These are phyloP conservation scores for Saturnispora mendoncae DNA, from an alignment of 805 yeast genomes.

Conservation along the genomic window DNA sequence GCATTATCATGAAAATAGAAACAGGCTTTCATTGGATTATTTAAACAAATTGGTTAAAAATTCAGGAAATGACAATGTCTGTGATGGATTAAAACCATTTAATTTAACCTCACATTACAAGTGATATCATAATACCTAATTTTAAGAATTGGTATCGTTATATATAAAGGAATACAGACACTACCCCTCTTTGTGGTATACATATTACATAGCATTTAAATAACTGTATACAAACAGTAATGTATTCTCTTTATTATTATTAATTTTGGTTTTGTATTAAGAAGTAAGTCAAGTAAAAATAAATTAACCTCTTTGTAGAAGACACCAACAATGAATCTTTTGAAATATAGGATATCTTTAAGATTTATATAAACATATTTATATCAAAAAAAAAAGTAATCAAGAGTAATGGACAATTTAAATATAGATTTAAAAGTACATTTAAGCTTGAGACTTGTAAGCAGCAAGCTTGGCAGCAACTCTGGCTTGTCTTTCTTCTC, in stretches of 20 bases:
- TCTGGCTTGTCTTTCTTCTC: constrained; percentile 81
- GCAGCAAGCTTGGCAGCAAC: constrained; percentile 92
- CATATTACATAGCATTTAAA: too few relatives aligned
- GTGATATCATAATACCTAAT: neutral
- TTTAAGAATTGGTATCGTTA: too few relatives aligned
- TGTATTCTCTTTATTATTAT: too few relatives aligned
- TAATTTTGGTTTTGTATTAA: too few relatives aligned
- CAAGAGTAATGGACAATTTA: neutral
- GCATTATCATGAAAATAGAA: neutral
- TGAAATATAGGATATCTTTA: neutral
- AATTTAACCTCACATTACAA: neutral
- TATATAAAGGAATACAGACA: too few relatives aligned
- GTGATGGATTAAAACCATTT: neutral
- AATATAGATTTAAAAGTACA: constrained; percentile 21
- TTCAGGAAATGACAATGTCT: neutral
- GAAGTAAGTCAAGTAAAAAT: too few relatives aligned
- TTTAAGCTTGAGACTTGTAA: constrained; percentile 47
- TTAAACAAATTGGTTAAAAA: neutral
- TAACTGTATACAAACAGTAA: too few relatives aligned
- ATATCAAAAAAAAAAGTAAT: constrained; percentile 1
- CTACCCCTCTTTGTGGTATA: too few relatives aligned
- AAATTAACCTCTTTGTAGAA: too few relatives aligned
- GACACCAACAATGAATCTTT: too few relatives aligned
- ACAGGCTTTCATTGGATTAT: neutral
- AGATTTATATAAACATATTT: neutral